Conservation (phyloP, 2,329 filamentous ascomycete species). For the Cercospora sesami region DNA sequence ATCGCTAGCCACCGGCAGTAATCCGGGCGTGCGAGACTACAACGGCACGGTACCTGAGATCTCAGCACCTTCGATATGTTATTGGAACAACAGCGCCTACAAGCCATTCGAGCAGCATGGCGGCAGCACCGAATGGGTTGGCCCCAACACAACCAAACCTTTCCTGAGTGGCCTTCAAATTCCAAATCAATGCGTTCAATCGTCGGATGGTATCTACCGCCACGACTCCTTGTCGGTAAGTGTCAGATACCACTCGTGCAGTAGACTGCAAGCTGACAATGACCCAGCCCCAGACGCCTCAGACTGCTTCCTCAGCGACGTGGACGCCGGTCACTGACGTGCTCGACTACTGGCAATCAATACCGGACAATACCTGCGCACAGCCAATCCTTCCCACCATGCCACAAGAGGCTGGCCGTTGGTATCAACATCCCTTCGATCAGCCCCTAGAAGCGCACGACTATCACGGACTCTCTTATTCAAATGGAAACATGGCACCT, state of each 20-base stretch:
- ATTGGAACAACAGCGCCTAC: conserved; percentile 10
- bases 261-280: background rate
- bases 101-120: conserved; percentile 13
- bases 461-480: background rate
- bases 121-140: conserved; percentile 9
- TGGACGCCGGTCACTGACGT: conserved; percentile 7
- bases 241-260: background rate
- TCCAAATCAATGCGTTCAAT: conserved; percentile 7
- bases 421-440: conserved; percentile 9
- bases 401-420: conserved; percentile 7
- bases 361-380: conserved; percentile 6
- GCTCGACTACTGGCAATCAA: conserved; percentile 6
- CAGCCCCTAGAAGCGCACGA: background rate
- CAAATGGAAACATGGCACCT: background rate
- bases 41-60: background rate
- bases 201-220: conserved; percentile 8
- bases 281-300: conserved; percentile 2
- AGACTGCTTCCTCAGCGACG: conserved; percentile 9
- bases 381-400: conserved; percentile 5
- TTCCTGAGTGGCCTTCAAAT: conserved; percentile 5
- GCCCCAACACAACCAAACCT: conserved; percentile 5
- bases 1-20: background rate
- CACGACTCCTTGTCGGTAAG: conserved; percentile 11
- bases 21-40: conserved; percentile 10
- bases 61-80: background rate